Evolutionary conservation across 805 yeast genomes (phyloP).

Genomic region (Yarrowia porcina): DNA sequence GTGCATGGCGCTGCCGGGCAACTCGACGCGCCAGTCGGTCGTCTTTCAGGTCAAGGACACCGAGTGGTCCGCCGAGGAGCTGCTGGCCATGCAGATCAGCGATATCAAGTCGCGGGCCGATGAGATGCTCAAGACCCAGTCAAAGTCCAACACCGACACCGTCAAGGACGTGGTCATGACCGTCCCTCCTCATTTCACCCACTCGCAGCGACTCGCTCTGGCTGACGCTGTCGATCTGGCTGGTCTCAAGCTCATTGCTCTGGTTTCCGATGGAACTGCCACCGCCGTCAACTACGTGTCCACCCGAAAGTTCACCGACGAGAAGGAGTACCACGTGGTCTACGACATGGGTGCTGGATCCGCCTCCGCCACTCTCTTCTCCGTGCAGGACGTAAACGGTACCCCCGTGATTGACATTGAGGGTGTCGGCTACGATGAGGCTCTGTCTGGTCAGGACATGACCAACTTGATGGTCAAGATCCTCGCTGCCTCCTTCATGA

Average conservation of each 20-base stretch:
- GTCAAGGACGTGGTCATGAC: slow-evolving; percentile 70
- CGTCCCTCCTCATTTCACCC: slow-evolving; percentile 68
- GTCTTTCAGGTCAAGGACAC: slow-evolving; percentile 53
- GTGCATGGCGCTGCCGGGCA: slow-evolving; percentile 50
- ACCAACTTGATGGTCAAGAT: slow-evolving; percentile 63
- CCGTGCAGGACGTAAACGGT: slow-evolving; percentile 48
- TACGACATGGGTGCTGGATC: slow-evolving; percentile 95
- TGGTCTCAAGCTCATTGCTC: slow-evolving; percentile 57
- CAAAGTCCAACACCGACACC: slow-evolving; percentile 42
- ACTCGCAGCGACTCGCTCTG: slow-evolving; percentile 65
- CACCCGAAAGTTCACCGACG: slow-evolving; percentile 46
- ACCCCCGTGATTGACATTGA: slow-evolving; percentile 54
- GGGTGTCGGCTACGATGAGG: slow-evolving; percentile 65
- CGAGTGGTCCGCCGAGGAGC: slow-evolving; percentile 59
- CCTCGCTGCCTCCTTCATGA: slow-evolving; percentile 57
- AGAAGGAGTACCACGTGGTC: slow-evolving; percentile 60
- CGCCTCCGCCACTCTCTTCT: slow-evolving; percentile 79
- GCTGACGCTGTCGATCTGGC: slow-evolving; percentile 71
- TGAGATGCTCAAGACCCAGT: slow-evolving; percentile 47
- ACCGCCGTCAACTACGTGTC: slow-evolving; percentile 80
- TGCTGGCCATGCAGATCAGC: slow-evolving; percentile 75
- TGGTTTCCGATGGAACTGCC: slow-evolving; percentile 90
- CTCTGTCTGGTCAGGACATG: slow-evolving; percentile 71
- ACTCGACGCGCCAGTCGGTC: slow-evolving; percentile 51
- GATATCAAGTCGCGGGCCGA: slow-evolving; percentile 67